phyloP scores from a whole-genome alignment of 2,329 filamentous ascomycete species.

The Colletotrichum incanum region DNA sequence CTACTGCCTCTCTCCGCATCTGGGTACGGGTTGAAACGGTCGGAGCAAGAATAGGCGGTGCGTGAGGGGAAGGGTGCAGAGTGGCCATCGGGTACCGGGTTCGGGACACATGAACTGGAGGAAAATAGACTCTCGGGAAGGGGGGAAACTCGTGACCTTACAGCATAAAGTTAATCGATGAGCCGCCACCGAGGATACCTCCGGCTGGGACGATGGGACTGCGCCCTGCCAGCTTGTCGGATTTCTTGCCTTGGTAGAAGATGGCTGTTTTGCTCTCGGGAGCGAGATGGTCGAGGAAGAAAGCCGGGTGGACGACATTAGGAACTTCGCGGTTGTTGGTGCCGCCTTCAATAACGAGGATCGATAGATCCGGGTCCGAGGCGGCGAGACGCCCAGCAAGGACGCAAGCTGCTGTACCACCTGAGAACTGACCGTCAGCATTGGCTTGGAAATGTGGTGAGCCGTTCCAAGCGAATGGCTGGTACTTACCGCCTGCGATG shows the following conservation, averaged over 20 bases:
- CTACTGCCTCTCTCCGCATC: conserved; percentile 5
- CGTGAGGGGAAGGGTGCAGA: background rate
- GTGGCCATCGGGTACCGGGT: background rate
- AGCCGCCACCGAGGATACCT: conserved; percentile 69
- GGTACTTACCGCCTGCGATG: conserved; percentile 60
- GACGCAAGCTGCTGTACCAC: conserved; percentile 64
- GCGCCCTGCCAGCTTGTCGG: conserved; percentile 61
- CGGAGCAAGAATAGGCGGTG: background rate
- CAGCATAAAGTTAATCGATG: conserved; percentile 64
- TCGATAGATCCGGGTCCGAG: conserved; percentile 62
- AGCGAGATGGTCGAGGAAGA: conserved; percentile 76
- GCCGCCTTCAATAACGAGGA: conserved; percentile 69
- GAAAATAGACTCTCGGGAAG: background rate
- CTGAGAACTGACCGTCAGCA: conserved; percentile 47
- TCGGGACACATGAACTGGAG: background rate
- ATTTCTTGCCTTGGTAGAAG: conserved; percentile 66
- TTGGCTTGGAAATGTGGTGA: no score
- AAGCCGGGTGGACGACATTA: conserved; percentile 64
- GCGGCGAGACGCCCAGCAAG: conserved; percentile 65
- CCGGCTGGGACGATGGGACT: conserved; percentile 56
- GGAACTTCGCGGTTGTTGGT: conserved; percentile 67
- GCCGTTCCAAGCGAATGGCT: no score
- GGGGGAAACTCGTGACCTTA: background rate
- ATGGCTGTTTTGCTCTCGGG: conserved; percentile 75
- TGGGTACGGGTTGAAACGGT: background rate